phyloP scores from a whole-genome alignment of 2,329 filamentous ascomycete species.

The Nemania sp. region DNA sequence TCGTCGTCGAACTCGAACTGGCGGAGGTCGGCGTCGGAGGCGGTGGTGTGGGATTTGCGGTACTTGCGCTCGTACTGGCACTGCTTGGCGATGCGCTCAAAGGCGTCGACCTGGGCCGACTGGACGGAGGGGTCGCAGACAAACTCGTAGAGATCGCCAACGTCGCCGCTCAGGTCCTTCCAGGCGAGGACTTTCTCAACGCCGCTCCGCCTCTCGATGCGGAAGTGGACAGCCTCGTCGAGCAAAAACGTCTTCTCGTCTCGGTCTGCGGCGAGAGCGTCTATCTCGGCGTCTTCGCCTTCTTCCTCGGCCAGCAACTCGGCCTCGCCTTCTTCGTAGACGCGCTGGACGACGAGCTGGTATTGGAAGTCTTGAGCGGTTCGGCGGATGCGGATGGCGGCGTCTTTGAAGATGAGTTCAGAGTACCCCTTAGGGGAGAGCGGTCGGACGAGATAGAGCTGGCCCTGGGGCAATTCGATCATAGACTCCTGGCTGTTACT shows the following conservation, averaged over 20 bases:
- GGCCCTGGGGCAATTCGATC: slow-evolving; percentile 91
- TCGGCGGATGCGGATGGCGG: slow-evolving; percentile 85
- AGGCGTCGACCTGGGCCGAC: slow-evolving; percentile 73
- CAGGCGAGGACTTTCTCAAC: slow-evolving; percentile 89
- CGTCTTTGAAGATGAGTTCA: slow-evolving; percentile 98
- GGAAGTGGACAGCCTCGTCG: slow-evolving; percentile 88
- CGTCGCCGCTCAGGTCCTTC: slow-evolving; percentile 92
- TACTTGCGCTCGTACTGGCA: slow-evolving; percentile 99
- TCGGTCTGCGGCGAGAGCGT: slow-evolving; percentile 76
- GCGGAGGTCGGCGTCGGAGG: slow-evolving; percentile 77
- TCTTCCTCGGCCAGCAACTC: slow-evolving; percentile 89
- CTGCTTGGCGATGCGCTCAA: slow-evolving; percentile 82
- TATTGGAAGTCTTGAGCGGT: slow-evolving; percentile 97
- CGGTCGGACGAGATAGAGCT: slow-evolving; percentile 95
- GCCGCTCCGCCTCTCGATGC: slow-evolving; percentile 77
- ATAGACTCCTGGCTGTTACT: slow-evolving; percentile 85
- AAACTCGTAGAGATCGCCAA: slow-evolving; percentile 96
- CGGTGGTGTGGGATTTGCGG: slow-evolving; percentile 75
- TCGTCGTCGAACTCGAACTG: slow-evolving; percentile 78
- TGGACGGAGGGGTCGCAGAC: slow-evolving; percentile 81
- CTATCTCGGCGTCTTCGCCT: slow-evolving; percentile 76
- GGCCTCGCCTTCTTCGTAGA: slow-evolving; percentile 96
- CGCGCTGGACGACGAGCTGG: slow-evolving; percentile 92
- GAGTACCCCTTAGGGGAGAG: slow-evolving; percentile 96
- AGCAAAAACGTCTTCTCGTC: slow-evolving; percentile 98